A percentile compares a stretch with the other conserved stretches of the same genome.
These are phyloP conservation scores for Ceratobasidium sp. DNA, from an alignment of 1,284 basidiomycete species.

Conservation along the genomic window DNA sequence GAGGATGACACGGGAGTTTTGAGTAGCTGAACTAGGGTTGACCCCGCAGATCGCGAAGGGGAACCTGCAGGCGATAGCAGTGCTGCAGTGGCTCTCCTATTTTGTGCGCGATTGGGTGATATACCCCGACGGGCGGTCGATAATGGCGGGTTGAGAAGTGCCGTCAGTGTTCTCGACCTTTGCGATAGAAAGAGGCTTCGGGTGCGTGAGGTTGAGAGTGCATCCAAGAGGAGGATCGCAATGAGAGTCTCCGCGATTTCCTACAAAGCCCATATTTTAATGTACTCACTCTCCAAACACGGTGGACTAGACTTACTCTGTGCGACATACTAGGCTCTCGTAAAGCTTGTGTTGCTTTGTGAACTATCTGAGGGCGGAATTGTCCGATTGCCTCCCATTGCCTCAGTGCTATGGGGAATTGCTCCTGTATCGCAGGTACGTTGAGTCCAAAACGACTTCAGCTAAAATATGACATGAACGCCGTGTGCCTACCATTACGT, in stretches of 20 bases:
- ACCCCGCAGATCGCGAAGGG: conserved; percentile 38
- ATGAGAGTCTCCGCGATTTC: conserved; percentile 76
- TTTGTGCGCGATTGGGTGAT: conserved; percentile 44
- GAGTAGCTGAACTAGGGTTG: conserved; percentile 41
- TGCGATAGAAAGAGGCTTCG: conserved; percentile 73
- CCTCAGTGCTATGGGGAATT: conserved; percentile 82
- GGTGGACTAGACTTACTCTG: conserved; percentile 37
- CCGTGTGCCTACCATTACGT: conserved; percentile 60
- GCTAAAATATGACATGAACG: background rate
- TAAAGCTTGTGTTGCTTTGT: conserved; percentile 77
- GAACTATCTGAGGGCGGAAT: conserved; percentile 83
- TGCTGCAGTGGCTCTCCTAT: conserved; percentile 51
- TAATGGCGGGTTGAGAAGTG: conserved; percentile 50
- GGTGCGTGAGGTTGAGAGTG: conserved; percentile 74
- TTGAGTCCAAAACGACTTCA: background rate
- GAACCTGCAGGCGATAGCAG: conserved; percentile 42
- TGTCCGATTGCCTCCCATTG: conserved; percentile 89
- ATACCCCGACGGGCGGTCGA: conserved; percentile 36
- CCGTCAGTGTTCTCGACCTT: conserved; percentile 68
- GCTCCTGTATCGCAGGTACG: conserved; percentile 56
- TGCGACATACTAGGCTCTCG: conserved; percentile 54
- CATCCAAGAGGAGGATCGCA: conserved; percentile 83
- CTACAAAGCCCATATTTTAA: conserved; percentile 51
- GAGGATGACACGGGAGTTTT: conserved; percentile 25
- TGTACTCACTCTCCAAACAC: conserved; percentile 17